Evolutionary conservation across 495 filamentous ascomycete species (phyloP), one percentile per base, ranked within the genome.

Genomic region (Massariosphaeria phaeospora): DNA sequence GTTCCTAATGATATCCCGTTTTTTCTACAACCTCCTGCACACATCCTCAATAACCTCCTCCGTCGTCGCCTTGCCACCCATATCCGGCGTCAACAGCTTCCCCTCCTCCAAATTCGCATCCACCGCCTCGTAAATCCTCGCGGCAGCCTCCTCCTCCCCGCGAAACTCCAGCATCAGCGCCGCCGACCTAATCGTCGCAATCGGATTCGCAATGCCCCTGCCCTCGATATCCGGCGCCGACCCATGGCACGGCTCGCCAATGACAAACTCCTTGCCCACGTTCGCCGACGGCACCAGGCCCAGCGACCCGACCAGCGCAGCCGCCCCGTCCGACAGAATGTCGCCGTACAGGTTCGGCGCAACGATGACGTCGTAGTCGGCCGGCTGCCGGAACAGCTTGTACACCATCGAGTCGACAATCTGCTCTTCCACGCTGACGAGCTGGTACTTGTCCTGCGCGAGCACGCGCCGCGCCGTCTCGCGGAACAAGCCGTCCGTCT

Each of bases 401-500:
- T 98, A 98, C 34, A 97, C 89, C 93, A 98, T 98, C 33, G 82
- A 87, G 70, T 98, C 93, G 52, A 98, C 91, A 61, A 98, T 98
- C 77, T 98, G 93, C 77, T 98, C 93, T 69, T 98, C 94, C 42
- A 95, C 80, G 23, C 73, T 72, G 26, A 97, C 74, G 27, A 66
- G 70, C 52, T 74, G 77, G 20, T 64, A 73, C 21, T 43, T 43
- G 4, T 79, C 62, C 27, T 73, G 75, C 21, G 81, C 76, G 15
- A 96, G 86, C 10, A 86, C 85, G 10, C 71, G 66, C 56, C 83
- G 79, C 12, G 88, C 82, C 8, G 86, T 86, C 66, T 84, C 78
- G 47, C 93, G 83, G 84, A 98, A 98, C 31, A 98, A 81, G 12
- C 93, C 93, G 72, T 98, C 93, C 25, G 94, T 97, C 71, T 96